Evolutionary conservation across 2,329 filamentous ascomycete genomes (phyloP).

Genomic region (Periconia digitata): DNA sequence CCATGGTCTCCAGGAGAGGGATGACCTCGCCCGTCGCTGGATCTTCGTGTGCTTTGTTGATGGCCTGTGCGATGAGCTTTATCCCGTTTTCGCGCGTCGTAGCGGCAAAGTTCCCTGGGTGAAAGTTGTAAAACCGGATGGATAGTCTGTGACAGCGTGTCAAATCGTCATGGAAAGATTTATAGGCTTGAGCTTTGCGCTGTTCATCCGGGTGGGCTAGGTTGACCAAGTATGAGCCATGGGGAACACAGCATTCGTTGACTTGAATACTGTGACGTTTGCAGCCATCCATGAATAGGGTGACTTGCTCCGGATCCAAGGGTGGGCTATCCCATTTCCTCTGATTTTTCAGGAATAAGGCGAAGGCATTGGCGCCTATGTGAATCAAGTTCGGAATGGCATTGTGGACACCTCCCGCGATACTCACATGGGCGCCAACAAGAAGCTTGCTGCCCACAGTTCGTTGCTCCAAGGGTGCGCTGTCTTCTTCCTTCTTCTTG

Average conservation of each 20-base stretch:
- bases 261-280: slow-evolving; percentile 71
- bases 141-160: slow-evolving; percentile 81
- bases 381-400: slow-evolving; percentile 74
- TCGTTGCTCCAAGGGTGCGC: slow-evolving; percentile 68
- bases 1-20: slow-evolving; percentile 94
- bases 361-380: slow-evolving; percentile 88
- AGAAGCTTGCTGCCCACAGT: slow-evolving; percentile 76
- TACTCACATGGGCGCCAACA: slow-evolving; percentile 90
- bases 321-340: slow-evolving; percentile 89
- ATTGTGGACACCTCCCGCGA: slow-evolving; percentile 90
- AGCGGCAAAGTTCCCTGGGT: slow-evolving; percentile 78
- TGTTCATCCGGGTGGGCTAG: slow-evolving; percentile 79
- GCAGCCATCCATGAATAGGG: slow-evolving; percentile 70
- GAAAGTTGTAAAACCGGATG: slow-evolving; percentile 95
- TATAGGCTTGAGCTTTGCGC: slow-evolving; percentile 85
- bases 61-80: slow-evolving; percentile 73
- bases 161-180: slow-evolving; percentile 84
- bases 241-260: slow-evolving; percentile 77
- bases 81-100: slow-evolving; percentile 71
- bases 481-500: slow-evolving; percentile 58
- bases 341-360: slow-evolving; percentile 93
- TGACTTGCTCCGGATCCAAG: slow-evolving; percentile 66
- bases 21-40: slow-evolving; percentile 68
- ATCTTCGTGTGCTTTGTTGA: slow-evolving; percentile 79
- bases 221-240: slow-evolving; percentile 96